phyloP scores from a whole-genome alignment of 2,329 filamentous ascomycete genomes.

The Claviceps sp. region DNA sequence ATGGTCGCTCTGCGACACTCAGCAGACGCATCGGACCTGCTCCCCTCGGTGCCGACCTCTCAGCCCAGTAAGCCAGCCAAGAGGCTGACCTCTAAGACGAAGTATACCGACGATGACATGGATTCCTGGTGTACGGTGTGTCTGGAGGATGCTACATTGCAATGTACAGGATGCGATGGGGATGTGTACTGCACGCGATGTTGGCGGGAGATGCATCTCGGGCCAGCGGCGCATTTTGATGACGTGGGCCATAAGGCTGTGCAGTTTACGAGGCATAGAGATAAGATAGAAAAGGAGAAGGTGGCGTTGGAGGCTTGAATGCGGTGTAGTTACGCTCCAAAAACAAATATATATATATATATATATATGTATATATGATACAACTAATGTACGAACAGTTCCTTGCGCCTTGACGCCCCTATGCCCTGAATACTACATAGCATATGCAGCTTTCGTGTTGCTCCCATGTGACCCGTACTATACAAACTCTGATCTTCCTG shows the following conservation, averaged over 20 bases:
- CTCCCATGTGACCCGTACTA: too few relatives aligned
- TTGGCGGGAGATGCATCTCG: slow-evolving; percentile 70
- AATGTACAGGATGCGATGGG: slow-evolving; percentile 56
- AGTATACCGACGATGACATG: slow-evolving; percentile 55
- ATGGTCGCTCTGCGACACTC: slow-evolving; percentile 35
- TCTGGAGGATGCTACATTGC: slow-evolving; percentile 60
- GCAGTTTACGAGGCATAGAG: slow-evolving; percentile 32
- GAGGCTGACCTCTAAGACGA: slow-evolving; percentile 25
- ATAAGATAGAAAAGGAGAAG: slow-evolving; percentile 18
- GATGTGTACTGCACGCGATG: slow-evolving; percentile 66
- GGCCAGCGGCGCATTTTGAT: slow-evolving; percentile 54
- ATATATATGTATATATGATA: neutral
- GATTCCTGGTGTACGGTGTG: slow-evolving; percentile 75
- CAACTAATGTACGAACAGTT: too few relatives aligned
- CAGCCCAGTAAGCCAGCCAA: slow-evolving; percentile 27
- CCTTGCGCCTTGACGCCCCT: too few relatives aligned
- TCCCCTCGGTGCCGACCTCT: slow-evolving; percentile 38
- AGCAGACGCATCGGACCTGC: slow-evolving; percentile 23
- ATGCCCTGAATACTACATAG: too few relatives aligned
- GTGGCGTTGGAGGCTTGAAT: slow-evolving; percentile 22
- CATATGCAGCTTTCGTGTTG: too few relatives aligned
- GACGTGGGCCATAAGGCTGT: slow-evolving; percentile 57
- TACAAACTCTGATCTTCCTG: too few relatives aligned
- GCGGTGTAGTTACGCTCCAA: neutral
- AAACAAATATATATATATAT: neutral